Evolutionary conservation across 2,329 filamentous ascomycete species (phyloP).

Genomic region (Escovopsis sp.): DNA sequence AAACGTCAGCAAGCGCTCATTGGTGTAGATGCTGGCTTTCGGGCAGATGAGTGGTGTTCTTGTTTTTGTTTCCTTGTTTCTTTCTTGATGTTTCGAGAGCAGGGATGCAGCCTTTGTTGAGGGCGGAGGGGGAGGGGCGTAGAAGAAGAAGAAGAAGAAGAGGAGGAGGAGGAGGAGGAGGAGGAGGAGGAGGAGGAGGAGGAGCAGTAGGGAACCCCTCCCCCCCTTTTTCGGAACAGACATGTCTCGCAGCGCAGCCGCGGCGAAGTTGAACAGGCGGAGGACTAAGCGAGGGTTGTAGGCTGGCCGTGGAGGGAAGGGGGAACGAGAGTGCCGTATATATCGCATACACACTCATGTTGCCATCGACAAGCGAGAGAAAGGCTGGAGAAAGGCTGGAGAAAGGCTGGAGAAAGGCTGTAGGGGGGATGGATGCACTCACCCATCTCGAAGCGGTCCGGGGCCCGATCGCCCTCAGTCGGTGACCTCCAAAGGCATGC

Average conservation of each 20-base stretch:
- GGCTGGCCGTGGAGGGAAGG: neutral
- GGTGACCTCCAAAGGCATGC: conserved; percentile 7
- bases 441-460: conserved; percentile 14
- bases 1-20: conserved; percentile 5
- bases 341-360: too few relatives aligned
- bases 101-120: neutral
- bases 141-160: too few relatives aligned
- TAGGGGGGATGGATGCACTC: conserved; percentile 7
- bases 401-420: too few relatives aligned
- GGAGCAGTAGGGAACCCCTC: neutral
- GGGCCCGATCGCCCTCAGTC: conserved; percentile 9
- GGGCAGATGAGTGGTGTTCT: neutral
- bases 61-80: too few relatives aligned
- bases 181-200: neutral
- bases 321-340: neutral
- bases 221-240: neutral
- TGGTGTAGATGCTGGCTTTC: neutral
- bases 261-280: neutral
- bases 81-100: too few relatives aligned
- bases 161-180: neutral
- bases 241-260: neutral
- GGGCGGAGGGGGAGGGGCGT: too few relatives aligned
- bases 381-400: too few relatives aligned
- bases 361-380: neutral
- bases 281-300: neutral